A percentile compares a stretch with the other conserved stretches of the same genome.
Evolutionary conservation across 2,329 filamentous ascomycete genomes (phyloP).

Genomic region (Arthrobotrys entomopaga): DNA sequence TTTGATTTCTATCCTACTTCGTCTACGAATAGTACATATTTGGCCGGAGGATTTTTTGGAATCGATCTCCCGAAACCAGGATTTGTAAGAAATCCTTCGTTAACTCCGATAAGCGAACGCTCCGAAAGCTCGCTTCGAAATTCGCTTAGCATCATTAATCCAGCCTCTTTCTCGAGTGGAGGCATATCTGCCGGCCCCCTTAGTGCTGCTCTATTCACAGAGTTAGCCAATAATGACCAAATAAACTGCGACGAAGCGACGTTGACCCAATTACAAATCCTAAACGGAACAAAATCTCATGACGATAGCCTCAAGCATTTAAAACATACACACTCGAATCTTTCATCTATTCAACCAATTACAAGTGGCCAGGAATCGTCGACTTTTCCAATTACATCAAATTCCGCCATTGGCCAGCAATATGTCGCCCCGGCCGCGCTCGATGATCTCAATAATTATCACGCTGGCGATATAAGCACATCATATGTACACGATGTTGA

Average conservation of each 20-base stretch:
- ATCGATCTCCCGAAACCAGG: slow-evolving; percentile 51
- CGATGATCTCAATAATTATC: slow-evolving; percentile 25
- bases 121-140: slow-evolving; percentile 51
- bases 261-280: slow-evolving; percentile 36
- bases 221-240: slow-evolving; percentile 41
- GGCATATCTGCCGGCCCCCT: slow-evolving; percentile 48
- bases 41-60: slow-evolving; percentile 49
- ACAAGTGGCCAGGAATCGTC: slow-evolving; percentile 1
- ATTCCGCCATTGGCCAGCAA: background rate
- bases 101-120: slow-evolving; percentile 50
- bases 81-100: slow-evolving; percentile 43
- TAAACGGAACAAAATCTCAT: slow-evolving; percentile 17
- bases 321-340: slow-evolving; percentile 12
- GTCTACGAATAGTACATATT: slow-evolving; percentile 55
- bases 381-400: background rate
- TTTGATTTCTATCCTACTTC: slow-evolving; percentile 91
- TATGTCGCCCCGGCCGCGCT: background rate
- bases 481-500: slow-evolving; percentile 51
- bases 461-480: slow-evolving; percentile 33
- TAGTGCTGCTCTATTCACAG: slow-evolving; percentile 48
- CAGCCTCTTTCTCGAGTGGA: slow-evolving; percentile 22
- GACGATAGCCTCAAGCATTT: slow-evolving; percentile 37
- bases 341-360: background rate
- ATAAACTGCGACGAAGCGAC: slow-evolving; percentile 45
- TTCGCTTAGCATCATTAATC: slow-evolving; percentile 42